phyloP scores from a whole-genome alignment of 2,329 filamentous ascomycete genomes.

The Phialocephala subalpina region DNA sequence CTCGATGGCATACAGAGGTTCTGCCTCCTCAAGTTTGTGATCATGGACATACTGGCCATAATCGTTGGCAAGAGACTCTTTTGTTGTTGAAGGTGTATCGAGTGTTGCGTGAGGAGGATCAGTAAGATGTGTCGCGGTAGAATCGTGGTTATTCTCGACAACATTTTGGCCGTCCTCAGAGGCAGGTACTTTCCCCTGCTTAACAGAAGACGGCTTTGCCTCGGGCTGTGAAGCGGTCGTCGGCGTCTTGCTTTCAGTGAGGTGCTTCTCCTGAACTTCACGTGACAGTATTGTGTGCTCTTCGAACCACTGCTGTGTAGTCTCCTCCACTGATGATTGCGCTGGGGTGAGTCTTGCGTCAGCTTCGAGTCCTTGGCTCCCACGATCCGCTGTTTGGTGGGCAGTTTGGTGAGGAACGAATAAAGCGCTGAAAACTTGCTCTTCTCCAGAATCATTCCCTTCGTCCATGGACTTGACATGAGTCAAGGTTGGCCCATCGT shows the following conservation, averaged over 20 bases:
- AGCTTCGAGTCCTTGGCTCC: conserved; percentile 24
- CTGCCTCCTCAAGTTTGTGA: conserved; percentile 50
- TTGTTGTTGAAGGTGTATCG: background rate
- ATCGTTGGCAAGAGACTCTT: conserved; percentile 17
- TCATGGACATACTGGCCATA: conserved; percentile 55
- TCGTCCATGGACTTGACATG: conserved; percentile 45
- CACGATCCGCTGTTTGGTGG: conserved; percentile 50
- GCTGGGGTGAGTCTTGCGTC: conserved; percentile 7
- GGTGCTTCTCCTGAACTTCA: conserved; percentile 20
- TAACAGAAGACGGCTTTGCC: background rate
- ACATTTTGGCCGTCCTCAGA: background rate
- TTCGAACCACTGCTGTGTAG: conserved; percentile 41
- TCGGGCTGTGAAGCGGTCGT: conserved; percentile 16
- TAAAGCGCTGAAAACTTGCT: conserved; percentile 86
- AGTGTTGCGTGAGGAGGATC: background rate
- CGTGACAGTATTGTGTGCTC: conserved; percentile 42
- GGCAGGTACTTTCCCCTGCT: background rate
- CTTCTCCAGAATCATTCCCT: conserved; percentile 73
- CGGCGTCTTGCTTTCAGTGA: conserved; percentile 15
- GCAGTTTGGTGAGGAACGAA: conserved; percentile 78
- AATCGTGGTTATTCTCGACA: background rate
- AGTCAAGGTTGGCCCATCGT: conserved; percentile 48
- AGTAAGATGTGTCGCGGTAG: background rate
- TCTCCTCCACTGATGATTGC: background rate
- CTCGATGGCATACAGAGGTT: conserved; percentile 88